Evolutionary conservation across 441 rosid species (phyloP).

Genomic region (Jatropha multifida): DNA sequence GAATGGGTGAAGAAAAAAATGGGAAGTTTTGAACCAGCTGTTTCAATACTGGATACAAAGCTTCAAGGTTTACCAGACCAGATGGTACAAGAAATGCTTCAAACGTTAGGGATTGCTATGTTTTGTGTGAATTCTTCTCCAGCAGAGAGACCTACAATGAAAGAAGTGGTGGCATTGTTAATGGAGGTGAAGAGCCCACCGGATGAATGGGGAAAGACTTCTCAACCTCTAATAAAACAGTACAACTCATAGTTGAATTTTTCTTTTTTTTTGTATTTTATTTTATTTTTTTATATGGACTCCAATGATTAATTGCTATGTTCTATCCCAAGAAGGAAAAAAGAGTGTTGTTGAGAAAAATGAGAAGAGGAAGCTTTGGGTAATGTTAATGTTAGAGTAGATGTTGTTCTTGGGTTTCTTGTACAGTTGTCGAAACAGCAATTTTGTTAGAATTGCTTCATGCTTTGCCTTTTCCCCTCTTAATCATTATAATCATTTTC

Average conservation of each 20-base stretch:
- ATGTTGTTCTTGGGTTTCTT: constrained; percentile 33
- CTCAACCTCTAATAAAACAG: constrained; percentile 86
- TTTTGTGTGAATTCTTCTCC: constrained; percentile 92
- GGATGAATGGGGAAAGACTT: constrained; percentile 89
- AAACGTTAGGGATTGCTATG: constrained; percentile 89
- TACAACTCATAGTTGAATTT: constrained; percentile 44
- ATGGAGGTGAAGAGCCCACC: constrained; percentile 89
- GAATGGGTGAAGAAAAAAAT: constrained; percentile 96
- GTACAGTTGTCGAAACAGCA: constrained; percentile 58
- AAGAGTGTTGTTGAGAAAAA: constrained; percentile 13
- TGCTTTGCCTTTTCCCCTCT: constrained; percentile 7
- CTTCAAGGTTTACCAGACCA: constrained; percentile 85
- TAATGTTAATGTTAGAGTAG: constrained; percentile 8
- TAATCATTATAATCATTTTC: background rate
- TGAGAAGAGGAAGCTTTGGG: constrained; percentile 22
- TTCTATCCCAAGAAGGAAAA: constrained; percentile 26
- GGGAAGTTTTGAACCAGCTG: constrained; percentile 90
- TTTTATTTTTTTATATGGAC: constrained; percentile 16
- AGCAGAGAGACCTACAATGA: constrained; percentile 85
- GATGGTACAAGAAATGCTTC: constrained; percentile 94
- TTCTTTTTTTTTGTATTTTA: background rate
- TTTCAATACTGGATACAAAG: constrained; percentile 66
- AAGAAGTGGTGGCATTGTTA: constrained; percentile 86
- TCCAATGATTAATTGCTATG: constrained; percentile 22
- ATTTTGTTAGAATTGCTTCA: constrained; percentile 30